phyloP scores from a whole-genome alignment of 2,329 filamentous ascomycete genomes.

The Tolypocladium tundrense region DNA sequence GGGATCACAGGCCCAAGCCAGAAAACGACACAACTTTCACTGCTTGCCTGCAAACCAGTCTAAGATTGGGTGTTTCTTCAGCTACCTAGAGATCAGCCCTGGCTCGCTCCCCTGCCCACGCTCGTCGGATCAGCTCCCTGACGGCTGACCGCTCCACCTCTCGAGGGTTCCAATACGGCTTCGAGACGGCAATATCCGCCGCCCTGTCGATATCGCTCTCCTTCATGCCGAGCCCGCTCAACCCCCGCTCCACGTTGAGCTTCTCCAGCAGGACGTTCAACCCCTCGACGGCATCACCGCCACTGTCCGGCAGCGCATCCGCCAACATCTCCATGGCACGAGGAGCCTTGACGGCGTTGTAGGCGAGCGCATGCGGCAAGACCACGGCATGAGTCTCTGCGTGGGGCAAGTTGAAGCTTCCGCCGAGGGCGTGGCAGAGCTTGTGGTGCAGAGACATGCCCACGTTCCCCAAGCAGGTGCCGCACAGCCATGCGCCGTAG shows the following conservation, averaged over 20 bases:
- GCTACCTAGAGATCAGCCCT: not conserved
- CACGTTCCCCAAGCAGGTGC: not conserved
- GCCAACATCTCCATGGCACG: not conserved
- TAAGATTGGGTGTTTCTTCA: not conserved
- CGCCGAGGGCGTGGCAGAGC: not conserved
- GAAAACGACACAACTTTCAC: too few relatives aligned
- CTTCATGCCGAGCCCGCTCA: not conserved
- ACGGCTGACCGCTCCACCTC: not conserved
- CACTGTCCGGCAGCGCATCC: not conserved
- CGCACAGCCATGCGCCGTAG: not conserved
- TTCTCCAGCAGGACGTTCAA: not conserved
- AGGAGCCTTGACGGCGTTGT: not conserved
- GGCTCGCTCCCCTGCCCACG: not conserved
- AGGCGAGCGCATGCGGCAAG: not conserved
- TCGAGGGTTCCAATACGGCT: not conserved
- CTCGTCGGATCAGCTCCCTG: not conserved
- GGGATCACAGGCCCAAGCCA: not conserved
- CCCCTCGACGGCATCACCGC: not conserved
- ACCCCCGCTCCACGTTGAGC: not conserved
- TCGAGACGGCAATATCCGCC: not conserved
- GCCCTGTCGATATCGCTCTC: not conserved
- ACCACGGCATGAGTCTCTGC: not conserved
- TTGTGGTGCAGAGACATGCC: not conserved
- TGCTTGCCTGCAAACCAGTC: too few relatives aligned
- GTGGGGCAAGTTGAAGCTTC: not conserved